Base-by-base conservation (phyloP, 345 rosid genomes). In the Brassica juncea region DNA sequence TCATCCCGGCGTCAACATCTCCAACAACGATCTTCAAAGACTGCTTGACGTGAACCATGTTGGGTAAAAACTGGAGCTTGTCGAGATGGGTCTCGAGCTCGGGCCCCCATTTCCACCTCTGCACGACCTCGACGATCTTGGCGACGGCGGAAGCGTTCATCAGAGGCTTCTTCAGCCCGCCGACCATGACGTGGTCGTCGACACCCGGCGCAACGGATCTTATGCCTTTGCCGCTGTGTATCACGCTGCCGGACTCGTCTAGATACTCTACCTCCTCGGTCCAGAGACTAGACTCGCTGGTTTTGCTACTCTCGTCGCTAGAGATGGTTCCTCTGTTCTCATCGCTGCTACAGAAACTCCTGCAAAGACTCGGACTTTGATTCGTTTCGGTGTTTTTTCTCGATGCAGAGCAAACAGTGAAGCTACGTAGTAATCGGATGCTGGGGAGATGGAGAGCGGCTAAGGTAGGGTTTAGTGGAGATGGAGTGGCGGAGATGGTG, bases 41-140 rank as follows among this genome's bases (percentile, higher is more conserved):
- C 81, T 95, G 97, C 42, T 70, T 76, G 23, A 89, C 70, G 76
- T 90, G 99, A 80, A 85, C 89, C 97, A 88, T 93, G 70, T 76
- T 90, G 0, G 99, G 99, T 73, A 87, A 83, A 54, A 93, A 95
- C 74, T 91, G 99, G 55, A 95, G 86, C 77, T 86, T 91, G 68
- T 91, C 91, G 82, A 95, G 81, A 2, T 95, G 98, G 25, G 84
- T 88, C 84, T 95, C 99, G 70, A 95, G 77, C 83, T 93, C 97
- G 0, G 94, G 98, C n/a, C 99, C 99, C 99, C 99, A 95, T 84
- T 87, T 93, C 98, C 99, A 95, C 84, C 98, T 86, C 86, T 86
- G 89, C 58, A 90, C 94, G 77, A 91, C 86, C 82, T 95, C 99
- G 70, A 91, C 94, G 70, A 93, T 87, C 89, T 95, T 93, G 0